Conservation (phyloP, 257 asterid genomes). For the Solanum chiquidenum region DNA sequence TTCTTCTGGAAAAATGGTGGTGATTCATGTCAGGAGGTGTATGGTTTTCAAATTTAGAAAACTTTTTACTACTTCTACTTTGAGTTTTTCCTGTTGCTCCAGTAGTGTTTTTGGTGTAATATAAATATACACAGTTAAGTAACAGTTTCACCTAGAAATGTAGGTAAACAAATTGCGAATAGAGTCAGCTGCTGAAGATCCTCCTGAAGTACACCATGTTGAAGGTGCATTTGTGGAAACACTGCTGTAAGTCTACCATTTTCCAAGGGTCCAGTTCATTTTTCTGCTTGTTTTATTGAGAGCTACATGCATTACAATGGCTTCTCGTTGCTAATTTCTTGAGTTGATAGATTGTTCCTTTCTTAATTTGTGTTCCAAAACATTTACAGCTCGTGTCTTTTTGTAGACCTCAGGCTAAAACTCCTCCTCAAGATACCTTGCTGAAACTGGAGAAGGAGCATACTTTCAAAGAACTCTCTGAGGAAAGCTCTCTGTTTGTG, state of each 20-base stretch:
- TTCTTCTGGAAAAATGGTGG: background rate
- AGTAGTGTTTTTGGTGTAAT: background rate
- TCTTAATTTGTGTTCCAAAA: background rate
- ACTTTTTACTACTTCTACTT: background rate
- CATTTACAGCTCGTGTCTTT: constrained; percentile 1
- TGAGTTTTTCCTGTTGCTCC: background rate
- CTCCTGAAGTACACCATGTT: constrained; percentile 70
- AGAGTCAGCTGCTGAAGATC: constrained; percentile 71
- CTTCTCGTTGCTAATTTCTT: background rate
- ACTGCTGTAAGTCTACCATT: constrained; percentile 46
- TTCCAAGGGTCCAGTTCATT: background rate
- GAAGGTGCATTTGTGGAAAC: constrained; percentile 98
- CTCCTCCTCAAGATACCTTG: constrained; percentile 85
- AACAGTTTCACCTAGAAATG: background rate
- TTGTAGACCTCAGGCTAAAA: constrained; percentile 63
- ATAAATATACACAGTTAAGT: constrained; percentile 2
- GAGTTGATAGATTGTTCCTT: background rate
- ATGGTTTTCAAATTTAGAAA: background rate
- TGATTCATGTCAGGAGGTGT: background rate
- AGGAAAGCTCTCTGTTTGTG: constrained; percentile 72
- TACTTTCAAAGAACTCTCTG: constrained; percentile 46
- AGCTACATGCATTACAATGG: background rate
- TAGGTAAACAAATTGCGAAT: constrained; percentile 77
- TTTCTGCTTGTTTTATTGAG: constrained; percentile 3
- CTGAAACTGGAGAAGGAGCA: constrained; percentile 72